Evolutionary conservation across 805 yeast species (phyloP), one percentile per base, ranked within the genome.

Genomic region (Ogataea trehalophila): DNA sequence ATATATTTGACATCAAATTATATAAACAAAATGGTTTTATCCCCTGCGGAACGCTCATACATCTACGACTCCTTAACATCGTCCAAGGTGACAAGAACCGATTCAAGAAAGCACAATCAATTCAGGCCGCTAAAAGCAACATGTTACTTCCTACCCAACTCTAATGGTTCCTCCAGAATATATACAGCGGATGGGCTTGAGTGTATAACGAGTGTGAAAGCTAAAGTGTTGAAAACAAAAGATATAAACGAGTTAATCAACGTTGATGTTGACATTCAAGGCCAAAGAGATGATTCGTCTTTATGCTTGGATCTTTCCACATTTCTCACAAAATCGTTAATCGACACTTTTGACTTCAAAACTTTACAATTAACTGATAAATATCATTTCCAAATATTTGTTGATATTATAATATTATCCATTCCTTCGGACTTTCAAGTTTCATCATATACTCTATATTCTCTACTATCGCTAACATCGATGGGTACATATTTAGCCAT

Each of bases 81-180:
- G 0, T 79, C 85, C 5, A 72, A 83, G 8, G 42, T 58, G 7
- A 49, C 57, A 33, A 77, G 99, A 51, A 95, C 97, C 2, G 99
- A 94, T 65, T 87, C 96, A 1, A 77, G 99, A 58, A 68, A 73
- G 7, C 72, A 72, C 14, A 71, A 75, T 49, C 97, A 90, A 64
- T 86, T 87, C 60, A 76, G 97, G 54, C 96, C 97, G 0, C 67
- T 94, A 41, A 95, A 89, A 60, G 87, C 95, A 4, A 81, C 80
- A 14, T 81, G 87, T 7, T 84, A 84, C 43, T 85, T 92, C 57
- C 72, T 94, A 49, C 94, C 96, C 0, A 79, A 83, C 44, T 86
- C 97, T 3, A 88, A 92, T 67, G 99, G 99, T 14, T 90, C 97
- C 2, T 85, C 97, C 0, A 77, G 96, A 68, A 79, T 92, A 17